Evolutionary conservation across 1,284 basidiomycete genomes (phyloP).

Genomic region (Cryptococcus sp.): DNA sequence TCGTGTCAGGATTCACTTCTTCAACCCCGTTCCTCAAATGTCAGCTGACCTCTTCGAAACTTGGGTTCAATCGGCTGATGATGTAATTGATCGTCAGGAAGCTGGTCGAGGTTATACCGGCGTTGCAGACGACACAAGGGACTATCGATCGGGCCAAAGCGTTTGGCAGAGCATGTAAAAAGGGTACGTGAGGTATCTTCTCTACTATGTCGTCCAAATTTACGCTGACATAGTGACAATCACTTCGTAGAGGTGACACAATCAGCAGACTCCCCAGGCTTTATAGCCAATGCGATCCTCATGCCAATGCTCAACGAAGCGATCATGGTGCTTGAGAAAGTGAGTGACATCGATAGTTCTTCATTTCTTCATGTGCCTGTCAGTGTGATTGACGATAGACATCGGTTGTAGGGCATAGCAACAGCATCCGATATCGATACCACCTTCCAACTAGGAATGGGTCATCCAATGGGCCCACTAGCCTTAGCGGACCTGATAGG

Average conservation of each 20-base stretch:
- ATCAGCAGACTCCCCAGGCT: constrained; percentile 88
- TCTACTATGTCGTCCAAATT: not conserved
- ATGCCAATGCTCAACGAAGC: constrained; percentile 65
- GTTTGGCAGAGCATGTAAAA: constrained; percentile 87
- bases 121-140: constrained; percentile 79
- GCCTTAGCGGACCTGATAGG: constrained; percentile 88
- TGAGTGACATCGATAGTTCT: constrained; percentile 35
- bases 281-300: constrained; percentile 52
- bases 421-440: constrained; percentile 94
- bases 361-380: not conserved
- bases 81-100: constrained; percentile 59
- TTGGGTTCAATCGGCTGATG: too few species aligned
- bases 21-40: constrained; percentile 95
- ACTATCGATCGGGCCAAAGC: constrained; percentile 74
- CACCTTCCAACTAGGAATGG: constrained; percentile 90
- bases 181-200: constrained; percentile 61
- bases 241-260: constrained; percentile 70
- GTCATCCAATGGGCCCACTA: constrained; percentile 91
- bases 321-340: constrained; percentile 87
- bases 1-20: constrained; percentile 75
- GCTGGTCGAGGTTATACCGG: constrained; percentile 89
- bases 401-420: constrained; percentile 68
- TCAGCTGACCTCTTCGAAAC: constrained; percentile 13
- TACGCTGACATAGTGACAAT: constrained; percentile 3
- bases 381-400: not conserved